Conservation (phyloP, 345 rosid genomes). For the Hibiscus tridactylites region DNA sequence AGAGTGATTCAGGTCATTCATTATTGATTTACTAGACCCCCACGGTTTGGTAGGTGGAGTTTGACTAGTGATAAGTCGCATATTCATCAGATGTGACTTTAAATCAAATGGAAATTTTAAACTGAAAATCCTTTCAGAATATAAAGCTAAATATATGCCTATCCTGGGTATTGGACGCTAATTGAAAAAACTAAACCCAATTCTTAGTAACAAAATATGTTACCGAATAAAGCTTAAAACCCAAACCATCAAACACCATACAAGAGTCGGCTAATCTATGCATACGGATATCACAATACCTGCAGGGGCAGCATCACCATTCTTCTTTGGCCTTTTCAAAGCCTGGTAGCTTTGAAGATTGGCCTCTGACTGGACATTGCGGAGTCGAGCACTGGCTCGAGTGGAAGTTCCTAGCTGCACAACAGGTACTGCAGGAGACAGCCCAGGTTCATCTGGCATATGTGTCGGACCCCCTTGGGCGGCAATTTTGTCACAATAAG, state of each 20-base stretch:
- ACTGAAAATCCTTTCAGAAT: no score
- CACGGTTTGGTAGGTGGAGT: no score
- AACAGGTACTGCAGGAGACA: constrained; percentile 54
- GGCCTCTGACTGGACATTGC: constrained; percentile 76
- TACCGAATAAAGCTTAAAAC: background rate
- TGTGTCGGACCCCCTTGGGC: constrained; percentile 76
- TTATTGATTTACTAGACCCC: no score
- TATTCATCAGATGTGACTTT: no score
- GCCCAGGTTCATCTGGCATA: constrained; percentile 71
- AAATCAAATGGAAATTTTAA: background rate
- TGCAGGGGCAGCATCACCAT: constrained; percentile 32
- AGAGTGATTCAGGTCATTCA: no score
- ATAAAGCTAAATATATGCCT: no score
- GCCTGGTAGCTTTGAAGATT: constrained; percentile 61
- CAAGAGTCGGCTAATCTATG: background rate
- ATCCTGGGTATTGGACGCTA: no score
- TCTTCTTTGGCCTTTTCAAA: constrained; percentile 74
- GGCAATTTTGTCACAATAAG: constrained; percentile 79
- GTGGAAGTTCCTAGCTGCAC: constrained; percentile 69
- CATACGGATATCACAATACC: constrained; percentile 28
- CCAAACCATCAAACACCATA: background rate
- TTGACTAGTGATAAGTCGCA: no score
- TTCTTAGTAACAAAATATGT: no score
- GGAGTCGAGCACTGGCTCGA: constrained; percentile 84
- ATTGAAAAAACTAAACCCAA: no score